phyloP scores from a whole-genome alignment of 176 grass and related monocot genomes.

The Juncus effusus region DNA sequence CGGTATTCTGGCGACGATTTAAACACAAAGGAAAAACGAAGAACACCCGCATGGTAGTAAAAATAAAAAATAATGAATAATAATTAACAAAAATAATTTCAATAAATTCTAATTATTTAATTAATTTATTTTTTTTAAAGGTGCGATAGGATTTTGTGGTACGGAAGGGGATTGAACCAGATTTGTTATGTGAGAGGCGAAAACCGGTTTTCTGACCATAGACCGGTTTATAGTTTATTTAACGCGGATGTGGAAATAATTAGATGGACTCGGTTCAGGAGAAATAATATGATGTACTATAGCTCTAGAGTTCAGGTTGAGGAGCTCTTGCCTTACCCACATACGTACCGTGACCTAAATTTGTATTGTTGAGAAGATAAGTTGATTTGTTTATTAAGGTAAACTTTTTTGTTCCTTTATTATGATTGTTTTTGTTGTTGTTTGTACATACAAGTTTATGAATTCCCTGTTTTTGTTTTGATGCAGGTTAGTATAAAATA shows the following conservation, averaged over 20 bases:
- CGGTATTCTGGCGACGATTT: conserved; percentile 75
- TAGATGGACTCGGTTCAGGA: conserved; percentile 48
- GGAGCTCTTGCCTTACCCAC: conserved; percentile 75
- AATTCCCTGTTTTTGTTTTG: conserved; percentile 20
- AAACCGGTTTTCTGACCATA: conserved; percentile 87
- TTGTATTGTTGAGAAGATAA: conserved; percentile 31
- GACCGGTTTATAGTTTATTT: conserved; percentile 85
- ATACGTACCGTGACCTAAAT: conserved; percentile 42
- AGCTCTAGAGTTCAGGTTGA: conserved; percentile 86
- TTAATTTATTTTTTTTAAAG: conserved; percentile 30
- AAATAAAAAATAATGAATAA: neutral
- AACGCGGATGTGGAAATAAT: conserved; percentile 78
- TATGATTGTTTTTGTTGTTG: neutral
- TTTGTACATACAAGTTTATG: neutral
- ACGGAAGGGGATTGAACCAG: conserved; percentile 67
- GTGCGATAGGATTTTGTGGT: conserved; percentile 94
- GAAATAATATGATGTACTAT: conserved; percentile 51
- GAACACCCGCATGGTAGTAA: conserved; percentile 87
- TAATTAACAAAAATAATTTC: neutral
- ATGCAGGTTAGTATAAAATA: conserved; percentile 23
- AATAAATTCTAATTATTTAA: neutral
- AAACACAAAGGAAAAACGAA: conserved; percentile 73
- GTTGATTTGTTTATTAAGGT: conserved; percentile 40
- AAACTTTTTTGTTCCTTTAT: conserved; percentile 1
- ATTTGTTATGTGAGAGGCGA: conserved; percentile 79